Conservation (phyloP, 352 stramenopile genomes). For the Pythium rhizo-oryzae region DNA sequence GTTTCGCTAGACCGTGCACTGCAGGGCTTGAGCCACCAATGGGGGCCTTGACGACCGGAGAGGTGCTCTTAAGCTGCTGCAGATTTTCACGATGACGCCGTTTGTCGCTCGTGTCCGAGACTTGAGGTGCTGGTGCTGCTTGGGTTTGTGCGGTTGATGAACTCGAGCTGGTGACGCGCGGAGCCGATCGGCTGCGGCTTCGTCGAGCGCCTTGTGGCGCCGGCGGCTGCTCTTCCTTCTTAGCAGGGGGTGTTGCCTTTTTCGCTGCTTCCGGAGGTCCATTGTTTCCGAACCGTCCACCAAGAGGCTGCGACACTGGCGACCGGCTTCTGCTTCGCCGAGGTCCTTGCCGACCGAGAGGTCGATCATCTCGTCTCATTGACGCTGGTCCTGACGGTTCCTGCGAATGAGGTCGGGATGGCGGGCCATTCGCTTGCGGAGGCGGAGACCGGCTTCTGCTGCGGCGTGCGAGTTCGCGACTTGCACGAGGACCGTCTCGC, state of each 20-base stretch:
- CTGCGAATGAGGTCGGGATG: not conserved
- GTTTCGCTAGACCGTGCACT: not conserved
- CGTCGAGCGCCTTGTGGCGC: not conserved
- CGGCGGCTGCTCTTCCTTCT: not conserved
- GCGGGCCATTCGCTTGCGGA: not conserved
- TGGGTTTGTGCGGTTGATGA: not conserved
- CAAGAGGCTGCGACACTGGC: not conserved
- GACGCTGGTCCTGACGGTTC: not conserved
- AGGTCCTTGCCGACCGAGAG: not conserved
- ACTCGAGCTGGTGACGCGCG: not conserved
- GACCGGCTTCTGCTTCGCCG: slow-evolving; percentile 4
- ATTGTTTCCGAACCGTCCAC: not conserved
- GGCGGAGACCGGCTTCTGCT: slow-evolving; percentile 26
- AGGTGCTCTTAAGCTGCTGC: not conserved
- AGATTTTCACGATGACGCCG: not conserved
- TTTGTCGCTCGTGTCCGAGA: not conserved
- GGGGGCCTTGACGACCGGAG: not conserved
- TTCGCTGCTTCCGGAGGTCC: not conserved
- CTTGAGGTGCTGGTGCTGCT: not conserved
- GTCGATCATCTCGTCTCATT: slow-evolving; percentile 12
- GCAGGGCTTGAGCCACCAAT: not conserved
- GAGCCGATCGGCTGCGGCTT: slow-evolving; percentile 13
- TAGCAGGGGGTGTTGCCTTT: not conserved
- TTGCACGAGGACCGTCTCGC: slow-evolving; percentile 21
- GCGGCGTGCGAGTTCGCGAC: slow-evolving; percentile 15